phyloP scores from a whole-genome alignment of 163 green algal species.

The Prototheca wickerhamii region DNA sequence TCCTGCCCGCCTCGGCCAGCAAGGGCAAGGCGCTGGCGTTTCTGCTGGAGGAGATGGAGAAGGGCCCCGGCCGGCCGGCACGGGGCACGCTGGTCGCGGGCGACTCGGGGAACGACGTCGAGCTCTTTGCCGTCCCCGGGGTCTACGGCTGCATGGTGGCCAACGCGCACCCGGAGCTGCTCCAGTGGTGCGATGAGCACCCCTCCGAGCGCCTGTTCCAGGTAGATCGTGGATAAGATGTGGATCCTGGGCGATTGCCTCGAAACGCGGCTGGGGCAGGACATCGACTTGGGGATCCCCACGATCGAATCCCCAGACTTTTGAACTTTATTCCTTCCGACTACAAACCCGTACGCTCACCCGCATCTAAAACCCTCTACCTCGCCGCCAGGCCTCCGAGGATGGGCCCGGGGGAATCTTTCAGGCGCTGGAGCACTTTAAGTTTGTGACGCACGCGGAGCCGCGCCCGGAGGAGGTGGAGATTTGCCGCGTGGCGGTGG shows the following conservation, averaged over 20 bases:
- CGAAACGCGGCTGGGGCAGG: not conserved
- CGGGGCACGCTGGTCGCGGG: conserved; percentile 55
- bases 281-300: not conserved
- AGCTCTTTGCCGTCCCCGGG: conserved; percentile 77
- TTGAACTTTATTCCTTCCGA: too few species aligned
- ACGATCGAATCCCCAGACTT: too few species aligned
- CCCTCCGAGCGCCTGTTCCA: conserved; percentile 34
- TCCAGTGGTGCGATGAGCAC: conserved; percentile 44
- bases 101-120: conserved; percentile 90
- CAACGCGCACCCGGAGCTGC: conserved; percentile 73
- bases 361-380: not conserved
- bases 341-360: not conserved
- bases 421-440: conserved; percentile 72
- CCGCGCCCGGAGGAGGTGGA: conserved; percentile 8
- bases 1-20: conserved; percentile 59
- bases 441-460: not conserved
- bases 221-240: conserved; percentile 10
- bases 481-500: not conserved
- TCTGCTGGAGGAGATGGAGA: conserved; percentile 48
- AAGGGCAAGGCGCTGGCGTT: conserved; percentile 69
- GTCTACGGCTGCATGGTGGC: conserved; percentile 70
- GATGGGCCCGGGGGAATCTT: conserved; percentile 77
- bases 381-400: conserved; percentile 41
- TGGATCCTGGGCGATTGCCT: not conserved
- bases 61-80: conserved; percentile 11